These are phyloP conservation scores for Cryomyces antarcticus DNA, from an alignment of 495 filamentous ascomycete genomes.

Conservation along the genomic window DNA sequence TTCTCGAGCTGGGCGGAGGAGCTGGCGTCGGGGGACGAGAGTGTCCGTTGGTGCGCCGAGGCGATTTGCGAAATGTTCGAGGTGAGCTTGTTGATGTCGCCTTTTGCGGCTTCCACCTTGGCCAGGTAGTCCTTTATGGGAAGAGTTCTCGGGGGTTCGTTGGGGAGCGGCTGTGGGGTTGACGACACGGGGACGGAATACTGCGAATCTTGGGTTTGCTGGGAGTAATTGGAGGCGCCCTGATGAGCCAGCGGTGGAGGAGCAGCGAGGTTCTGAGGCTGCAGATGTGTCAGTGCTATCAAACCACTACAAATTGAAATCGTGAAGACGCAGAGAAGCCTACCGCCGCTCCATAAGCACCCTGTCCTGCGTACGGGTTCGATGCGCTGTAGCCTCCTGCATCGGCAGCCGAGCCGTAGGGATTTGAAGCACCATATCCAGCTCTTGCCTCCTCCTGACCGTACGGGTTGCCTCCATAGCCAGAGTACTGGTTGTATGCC, in stretches of 20 bases:
- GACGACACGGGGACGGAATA: conserved; percentile 7
- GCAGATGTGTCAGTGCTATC: conserved; percentile 4
- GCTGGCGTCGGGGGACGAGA: conserved; percentile 30
- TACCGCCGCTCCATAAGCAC: not conserved
- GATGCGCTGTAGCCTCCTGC: conserved; percentile 1
- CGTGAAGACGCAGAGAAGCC: not conserved
- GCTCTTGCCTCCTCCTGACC: conserved; percentile 21
- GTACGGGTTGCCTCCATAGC: conserved; percentile 22
- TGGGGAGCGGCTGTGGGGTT: conserved; percentile 2
- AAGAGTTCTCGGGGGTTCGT: conserved; percentile 7
- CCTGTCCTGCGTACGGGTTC: conserved; percentile 6
- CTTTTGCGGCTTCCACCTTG: conserved; percentile 34
- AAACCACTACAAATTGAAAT: not conserved
- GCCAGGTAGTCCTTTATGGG: conserved; percentile 35
- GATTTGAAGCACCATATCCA: conserved; percentile 26
- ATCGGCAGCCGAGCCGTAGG: conserved; percentile 9
- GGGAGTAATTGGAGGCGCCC: conserved; percentile 14
- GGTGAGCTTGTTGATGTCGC: conserved; percentile 34
- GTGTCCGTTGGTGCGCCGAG: conserved; percentile 36
- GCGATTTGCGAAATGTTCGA: conserved; percentile 34
- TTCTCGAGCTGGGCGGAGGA: conserved; percentile 32
- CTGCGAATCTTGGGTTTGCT: conserved; percentile 9
- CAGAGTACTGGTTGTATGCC: not conserved
- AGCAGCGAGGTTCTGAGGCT: conserved; percentile 6
- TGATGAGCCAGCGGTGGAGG: conserved; percentile 10